Evolutionary conservation across 805 yeast species (phyloP), one percentile per base, ranked within the genome.

Genomic region (Pichia rugopelliculosa): DNA sequence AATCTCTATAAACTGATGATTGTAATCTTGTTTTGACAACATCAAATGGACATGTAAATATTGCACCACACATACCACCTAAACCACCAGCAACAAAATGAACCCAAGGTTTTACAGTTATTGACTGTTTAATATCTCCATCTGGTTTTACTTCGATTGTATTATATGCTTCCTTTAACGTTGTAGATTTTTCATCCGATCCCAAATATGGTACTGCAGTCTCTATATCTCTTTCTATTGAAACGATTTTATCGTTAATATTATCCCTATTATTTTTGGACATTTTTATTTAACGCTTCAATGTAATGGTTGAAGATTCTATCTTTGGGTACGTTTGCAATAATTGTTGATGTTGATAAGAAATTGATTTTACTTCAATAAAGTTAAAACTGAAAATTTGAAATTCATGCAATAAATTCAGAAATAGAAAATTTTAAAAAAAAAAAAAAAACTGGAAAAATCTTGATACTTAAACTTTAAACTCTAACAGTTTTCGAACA

Each of bases 31-130:
- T 93, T 62, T 93, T 93, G 34, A 93, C 96, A 43, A 93, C 95
- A 65, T 90, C 99, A 52, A 93, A 78, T 1, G 99, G 99, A 57
- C 96, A 84, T 0, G 99, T 93, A 46, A 81, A 82, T 3, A 91
- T 69, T 2, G 99, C 96, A 23, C 99, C 99, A 26, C 91, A 87
- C 97, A 93, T 93, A 15, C 99, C 99, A 30, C 97, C 99, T 23
- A 87, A 64, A 13, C 96, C 95, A 44, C 93, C 95, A 12, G 95
- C 90, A n/a, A 86, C 86, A 61, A 86, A 86, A 66, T 85, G 91
- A 6, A 84, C 88, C 91, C 80, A 76, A 33, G 82, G 80, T 49
- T 66, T 64, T 2, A 72, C 71, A 36, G 41, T 30, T 11, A 49
- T 43, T 27, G 39, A 26, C 27, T 30, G 39, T 36, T 30, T 33